Conservation (phyloP, 495 filamentous ascomycete genomes). For the Penicillium paradoxum region DNA sequence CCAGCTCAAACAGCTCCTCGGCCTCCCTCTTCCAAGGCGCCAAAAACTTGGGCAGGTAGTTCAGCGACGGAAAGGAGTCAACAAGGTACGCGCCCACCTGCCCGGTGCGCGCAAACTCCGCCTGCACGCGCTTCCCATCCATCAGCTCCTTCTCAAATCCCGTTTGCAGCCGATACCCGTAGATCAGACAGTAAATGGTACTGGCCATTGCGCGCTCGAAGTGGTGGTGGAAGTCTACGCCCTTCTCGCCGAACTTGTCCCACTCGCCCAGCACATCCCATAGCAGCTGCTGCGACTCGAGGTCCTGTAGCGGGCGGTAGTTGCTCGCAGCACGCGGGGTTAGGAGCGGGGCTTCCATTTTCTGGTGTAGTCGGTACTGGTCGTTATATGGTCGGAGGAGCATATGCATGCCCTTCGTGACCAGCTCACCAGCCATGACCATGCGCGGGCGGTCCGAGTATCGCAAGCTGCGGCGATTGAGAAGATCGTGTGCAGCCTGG, state of each 20-base stretch:
- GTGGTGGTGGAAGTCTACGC: conserved; percentile 44
- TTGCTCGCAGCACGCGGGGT: neutral
- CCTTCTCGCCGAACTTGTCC: neutral
- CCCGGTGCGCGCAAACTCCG: conserved; percentile 14
- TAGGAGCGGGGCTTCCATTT: conserved; percentile 3
- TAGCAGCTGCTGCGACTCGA: conserved; percentile 15
- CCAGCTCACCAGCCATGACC: conserved; percentile 16
- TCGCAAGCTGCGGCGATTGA: conserved; percentile 16
- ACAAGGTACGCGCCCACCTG: neutral
- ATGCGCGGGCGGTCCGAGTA: conserved; percentile 17
- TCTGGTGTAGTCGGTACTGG: conserved; percentile 8
- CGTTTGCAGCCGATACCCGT: conserved; percentile 45
- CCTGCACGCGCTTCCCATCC: conserved; percentile 14
- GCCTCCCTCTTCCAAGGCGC: conserved; percentile 48
- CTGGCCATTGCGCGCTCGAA: conserved; percentile 57
- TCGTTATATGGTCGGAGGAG: conserved; percentile 15
- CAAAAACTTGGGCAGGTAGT: conserved; percentile 35
- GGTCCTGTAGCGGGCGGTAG: conserved; percentile 9
- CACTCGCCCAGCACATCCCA: conserved; percentile 8
- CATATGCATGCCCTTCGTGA: conserved; percentile 17
- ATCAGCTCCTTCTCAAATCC: conserved; percentile 24
- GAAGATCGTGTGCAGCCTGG: conserved; percentile 29
- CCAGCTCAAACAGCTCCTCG: conserved; percentile 28
- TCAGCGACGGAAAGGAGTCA: conserved; percentile 33
- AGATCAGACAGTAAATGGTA: conserved; percentile 53